phyloP scores from a whole-genome alignment of 2,329 filamentous ascomycete species.

The Aspergillus sclerotialis region DNA sequence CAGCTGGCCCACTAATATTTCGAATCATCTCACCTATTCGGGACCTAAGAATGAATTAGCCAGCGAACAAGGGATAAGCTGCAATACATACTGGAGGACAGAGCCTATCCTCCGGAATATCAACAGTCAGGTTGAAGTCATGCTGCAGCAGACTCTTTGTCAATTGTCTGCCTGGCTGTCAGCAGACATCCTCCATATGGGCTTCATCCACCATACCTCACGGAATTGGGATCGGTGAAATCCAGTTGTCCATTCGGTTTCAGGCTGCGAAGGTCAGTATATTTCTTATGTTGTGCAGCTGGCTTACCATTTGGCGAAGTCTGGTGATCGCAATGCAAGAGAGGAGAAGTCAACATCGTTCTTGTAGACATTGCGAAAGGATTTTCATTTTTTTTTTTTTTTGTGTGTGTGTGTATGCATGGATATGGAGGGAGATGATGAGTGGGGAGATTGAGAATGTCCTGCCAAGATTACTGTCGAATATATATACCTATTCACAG shows the following conservation, averaged over 20 bases:
- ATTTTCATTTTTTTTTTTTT: slow-evolving; percentile 20
- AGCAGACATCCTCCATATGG: not conserved
- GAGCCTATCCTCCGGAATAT: slow-evolving; percentile 69
- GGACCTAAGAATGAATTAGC: slow-evolving; percentile 28
- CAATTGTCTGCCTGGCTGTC: slow-evolving; percentile 45
- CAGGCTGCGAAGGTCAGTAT: slow-evolving; percentile 34
- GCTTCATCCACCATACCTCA: slow-evolving; percentile 50
- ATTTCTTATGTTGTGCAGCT: no score
- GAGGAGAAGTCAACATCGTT: slow-evolving; percentile 55
- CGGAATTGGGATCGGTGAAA: slow-evolving; percentile 69
- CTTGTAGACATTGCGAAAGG: slow-evolving; percentile 45
- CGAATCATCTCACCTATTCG: slow-evolving; percentile 34
- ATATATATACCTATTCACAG: not conserved
- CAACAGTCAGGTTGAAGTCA: slow-evolving; percentile 66
- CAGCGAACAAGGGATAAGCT: not conserved
- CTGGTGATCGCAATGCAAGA: slow-evolving; percentile 52
- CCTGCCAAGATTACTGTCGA: not conserved
- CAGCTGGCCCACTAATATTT: slow-evolving; percentile 4
- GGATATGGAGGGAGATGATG: not conserved
- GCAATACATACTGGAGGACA: slow-evolving; percentile 66
- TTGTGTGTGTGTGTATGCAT: not conserved
- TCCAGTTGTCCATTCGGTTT: slow-evolving; percentile 59
- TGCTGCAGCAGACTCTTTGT: slow-evolving; percentile 69
- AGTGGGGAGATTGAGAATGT: not conserved
- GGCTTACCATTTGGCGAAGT: slow-evolving; percentile 53